Evolutionary conservation across 2,329 filamentous ascomycete genomes (phyloP).

Genomic region (Phialocephala sp.): DNA sequence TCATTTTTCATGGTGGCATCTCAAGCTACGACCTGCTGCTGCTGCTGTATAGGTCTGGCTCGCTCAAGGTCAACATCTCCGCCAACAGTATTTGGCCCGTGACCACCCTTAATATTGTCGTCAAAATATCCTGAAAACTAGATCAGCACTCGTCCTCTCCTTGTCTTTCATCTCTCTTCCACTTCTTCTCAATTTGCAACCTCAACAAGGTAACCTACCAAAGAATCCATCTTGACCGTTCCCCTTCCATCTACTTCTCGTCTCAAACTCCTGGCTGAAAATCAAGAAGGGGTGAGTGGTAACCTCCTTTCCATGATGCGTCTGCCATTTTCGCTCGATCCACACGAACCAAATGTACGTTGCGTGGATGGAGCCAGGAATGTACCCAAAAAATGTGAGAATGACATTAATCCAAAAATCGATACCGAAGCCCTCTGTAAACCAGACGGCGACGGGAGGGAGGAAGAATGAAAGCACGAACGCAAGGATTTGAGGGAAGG

Average conservation of each 20-base stretch:
- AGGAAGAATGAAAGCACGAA: slow-evolving; percentile 18
- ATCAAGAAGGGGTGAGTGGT: slow-evolving; percentile 10
- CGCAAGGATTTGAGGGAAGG: slow-evolving; percentile 12
- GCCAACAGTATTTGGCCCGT: slow-evolving; percentile 12
- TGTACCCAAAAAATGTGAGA: slow-evolving; percentile 5
- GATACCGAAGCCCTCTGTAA: slow-evolving; percentile 15
- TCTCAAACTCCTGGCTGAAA: slow-evolving; percentile 15
- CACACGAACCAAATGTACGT: slow-evolving; percentile 16
- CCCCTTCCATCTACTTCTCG: slow-evolving; percentile 14
- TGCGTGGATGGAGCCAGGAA: slow-evolving; percentile 14
- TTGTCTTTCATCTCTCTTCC: not conserved
- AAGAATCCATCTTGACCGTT: slow-evolving; percentile 19
- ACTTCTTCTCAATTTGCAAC: not conserved
- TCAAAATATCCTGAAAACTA: slow-evolving; percentile 11
- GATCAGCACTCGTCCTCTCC: not conserved
- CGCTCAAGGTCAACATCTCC: slow-evolving; percentile 14
- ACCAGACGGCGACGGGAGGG: slow-evolving; percentile 13
- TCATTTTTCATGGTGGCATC: too few relatives aligned
- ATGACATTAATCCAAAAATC: slow-evolving; percentile 15
- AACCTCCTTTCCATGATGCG: slow-evolving; percentile 14
- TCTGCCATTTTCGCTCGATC: slow-evolving; percentile 17
- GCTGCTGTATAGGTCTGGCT: slow-evolving; percentile 6
- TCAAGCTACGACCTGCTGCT: not conserved
- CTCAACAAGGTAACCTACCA: slow-evolving; percentile 5
- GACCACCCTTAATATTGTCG: slow-evolving; percentile 16